Evolutionary conservation across 2,329 filamentous ascomycete genomes (phyloP), one percentile per base, ranked within the genome.

Genomic region (Microdochium trichocladiopsis): DNA sequence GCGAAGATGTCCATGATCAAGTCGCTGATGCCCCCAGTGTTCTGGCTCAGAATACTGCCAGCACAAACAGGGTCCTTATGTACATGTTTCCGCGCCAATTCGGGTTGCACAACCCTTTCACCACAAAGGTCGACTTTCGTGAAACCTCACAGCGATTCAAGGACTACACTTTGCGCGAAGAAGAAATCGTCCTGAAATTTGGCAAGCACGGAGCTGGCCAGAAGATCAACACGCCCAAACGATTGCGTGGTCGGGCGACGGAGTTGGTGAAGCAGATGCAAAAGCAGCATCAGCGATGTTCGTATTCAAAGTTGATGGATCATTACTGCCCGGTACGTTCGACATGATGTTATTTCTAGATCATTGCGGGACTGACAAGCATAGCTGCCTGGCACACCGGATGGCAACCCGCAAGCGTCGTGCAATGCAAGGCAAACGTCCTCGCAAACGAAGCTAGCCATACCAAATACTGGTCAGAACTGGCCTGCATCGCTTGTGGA

Each of bases 61-160:
- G 86, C 56, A 88, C 84, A 0, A 63, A 83, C 11, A 88, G 87
- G 59, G 70, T 95, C 21, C 82, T 96, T 80, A 94, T 93, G 75
- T 93, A 97, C 67, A 84, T 99, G 1, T 99, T 99, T 60, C 94
- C 94, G 28, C 79, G 86, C 11, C 92, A 97, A 62, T 97, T 96
- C 63, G 82, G 83, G 14, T 73, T 99, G 3, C 90, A 95, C 63
- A 99, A 97, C 67, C 90, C 87, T n/a, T 96, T 97, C 64, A 90
- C 84, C 0, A 88, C 84, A 4, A 70, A 73, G 3, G 77, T 87
- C 16, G 79, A 94, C 64, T 65, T 64, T 22, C 78, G 71, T 49
- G 80, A 88, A 61, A 93, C 86, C 0, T 74, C 82, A 0, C 87
- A 93, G 60, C 80, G 79, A 24, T 85, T 93, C 62, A 88, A 90